Evolutionary conservation across 805 yeast species (phyloP), one percentile per base, ranked within the genome.

Genomic region (Maudiozyma bulderi): DNA sequence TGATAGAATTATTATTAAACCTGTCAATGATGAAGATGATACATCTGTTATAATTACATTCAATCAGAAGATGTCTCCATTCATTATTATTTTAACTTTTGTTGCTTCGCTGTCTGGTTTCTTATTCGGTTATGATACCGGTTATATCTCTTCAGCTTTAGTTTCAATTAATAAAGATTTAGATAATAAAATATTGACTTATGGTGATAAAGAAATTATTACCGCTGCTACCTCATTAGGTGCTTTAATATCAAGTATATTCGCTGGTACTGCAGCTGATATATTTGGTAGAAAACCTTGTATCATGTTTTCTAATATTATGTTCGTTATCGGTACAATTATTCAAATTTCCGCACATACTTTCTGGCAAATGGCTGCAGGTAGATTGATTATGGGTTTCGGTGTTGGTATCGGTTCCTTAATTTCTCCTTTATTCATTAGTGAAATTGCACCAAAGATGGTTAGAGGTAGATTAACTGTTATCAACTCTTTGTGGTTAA

Each of bases 121-220:
- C 68, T 80, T 91, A 88, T 91, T 91, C 68, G 99, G 99, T 57
- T 91, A 91, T 62, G 99, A 91, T 66, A 91, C 98, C 0, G 98
- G 98, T 57, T 91, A 91, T 68, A 90, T 91, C 40, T 91, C 98
- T 3, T 82, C 95, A 15, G 97, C 97, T 0, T 73, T 91, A 58
- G 95, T 90, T 20, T 80, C 89, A 37, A 81, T 91, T 44, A 89
- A 90, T 10, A 77, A 80, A 5, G 95, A 86, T 62, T 75, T 91
- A 53, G 78, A 80, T 55, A 69, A 74, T 42, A 73, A 74, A 49
- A 58, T 64, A 0, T 73, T 90, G 47, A 72, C 89, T 0, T 76
- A 80, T 50, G 95, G 95, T 44, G 82, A 89, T 57, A 86, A 87
- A 68, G 95, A 90, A 69, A 72, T 86, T 54, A 88, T 93, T 59